Percentiles rank a stretch among this genome's conserved stretches.
These are phyloP conservation scores for Solanum sitiens DNA, from an alignment of 257 asterid species.

Conservation along the genomic window DNA sequence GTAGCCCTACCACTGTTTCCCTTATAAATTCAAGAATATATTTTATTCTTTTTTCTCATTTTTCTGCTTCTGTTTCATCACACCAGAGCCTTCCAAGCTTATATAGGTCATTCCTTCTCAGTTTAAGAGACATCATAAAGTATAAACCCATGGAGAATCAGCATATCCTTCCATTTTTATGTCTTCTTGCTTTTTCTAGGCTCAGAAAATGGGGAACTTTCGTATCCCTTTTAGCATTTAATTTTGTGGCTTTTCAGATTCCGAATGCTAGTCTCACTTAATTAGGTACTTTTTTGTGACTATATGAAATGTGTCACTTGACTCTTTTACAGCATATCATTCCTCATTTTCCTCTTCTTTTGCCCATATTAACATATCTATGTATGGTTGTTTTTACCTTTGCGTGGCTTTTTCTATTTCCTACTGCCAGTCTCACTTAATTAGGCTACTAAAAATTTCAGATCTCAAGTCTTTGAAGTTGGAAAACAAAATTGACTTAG, in stretches of 20 bases:
- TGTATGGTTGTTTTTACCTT: background rate
- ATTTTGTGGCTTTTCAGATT: background rate
- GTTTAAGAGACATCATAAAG: background rate
- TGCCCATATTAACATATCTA: background rate
- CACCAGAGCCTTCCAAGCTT: background rate
- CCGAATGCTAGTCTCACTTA: background rate
- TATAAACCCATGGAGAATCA: constrained; percentile 24
- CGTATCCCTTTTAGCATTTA: background rate
- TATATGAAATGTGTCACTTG: background rate
- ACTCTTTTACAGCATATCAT: constrained; percentile 11
- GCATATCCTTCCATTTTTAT: constrained; percentile 21
- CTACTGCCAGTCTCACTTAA: background rate
- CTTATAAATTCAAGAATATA: constrained; percentile 7
- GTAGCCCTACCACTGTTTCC: constrained; percentile 33
- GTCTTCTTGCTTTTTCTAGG: background rate
- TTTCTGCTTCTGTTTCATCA: background rate
- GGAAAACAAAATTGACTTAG: background rate
- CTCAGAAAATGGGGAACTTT: background rate
- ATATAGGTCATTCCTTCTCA: background rate
- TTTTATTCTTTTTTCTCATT: background rate
- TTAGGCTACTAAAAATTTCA: background rate
- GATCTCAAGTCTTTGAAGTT: background rate
- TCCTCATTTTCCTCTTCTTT: background rate
- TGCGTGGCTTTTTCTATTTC: background rate
- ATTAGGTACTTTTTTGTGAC: background rate